Percentiles rank a stretch among this genome's conserved stretches.
Evolutionary conservation across 768 basidiomycete genomes (phyloP).

Genomic region (Holtermannia corniformis): DNA sequence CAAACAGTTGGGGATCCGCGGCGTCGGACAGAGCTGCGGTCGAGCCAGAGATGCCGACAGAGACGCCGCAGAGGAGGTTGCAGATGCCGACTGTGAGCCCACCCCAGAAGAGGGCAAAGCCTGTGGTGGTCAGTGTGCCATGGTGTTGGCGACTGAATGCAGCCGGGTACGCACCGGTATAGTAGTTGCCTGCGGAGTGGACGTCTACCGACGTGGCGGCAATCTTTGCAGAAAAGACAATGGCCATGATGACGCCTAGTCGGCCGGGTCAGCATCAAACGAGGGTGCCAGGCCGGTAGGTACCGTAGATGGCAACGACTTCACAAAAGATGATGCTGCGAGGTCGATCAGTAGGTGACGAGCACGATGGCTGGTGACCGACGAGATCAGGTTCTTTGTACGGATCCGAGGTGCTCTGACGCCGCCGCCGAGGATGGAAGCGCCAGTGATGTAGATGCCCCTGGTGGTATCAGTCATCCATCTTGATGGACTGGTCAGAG

Average conservation of each 20-base stretch:
- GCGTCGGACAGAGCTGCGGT: constrained; percentile 93
- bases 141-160: not conserved
- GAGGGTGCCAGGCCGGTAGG: constrained; percentile 2
- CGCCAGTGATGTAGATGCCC: constrained; percentile 95
- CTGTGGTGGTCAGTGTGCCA: constrained; percentile 41
- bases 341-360: too few species aligned
- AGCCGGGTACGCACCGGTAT: constrained; percentile 54
- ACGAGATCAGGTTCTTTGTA: constrained; percentile 98
- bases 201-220: constrained; percentile 54
- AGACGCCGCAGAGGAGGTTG: constrained; percentile 88
- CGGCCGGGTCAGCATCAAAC: constrained; percentile 41
- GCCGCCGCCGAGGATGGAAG: constrained; percentile 94
- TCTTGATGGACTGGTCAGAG: not conserved
- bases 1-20: constrained; percentile 85
- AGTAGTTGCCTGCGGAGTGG: constrained; percentile 82
- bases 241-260: constrained; percentile 65
- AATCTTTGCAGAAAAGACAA: constrained; percentile 85
- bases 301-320: constrained; percentile 92
- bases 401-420: constrained; percentile 85
- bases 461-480: constrained; percentile 44
- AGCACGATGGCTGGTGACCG: constrained; percentile 15
- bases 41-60: constrained; percentile 88
- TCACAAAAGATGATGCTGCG: constrained; percentile 96
- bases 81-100: constrained; percentile 88
- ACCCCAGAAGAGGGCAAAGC: constrained; percentile 93